Percentiles rank a stretch among this genome's conserved stretches.
Evolutionary conservation across 495 filamentous ascomycete species (phyloP).

Genomic region (Podospora fimiseda): DNA sequence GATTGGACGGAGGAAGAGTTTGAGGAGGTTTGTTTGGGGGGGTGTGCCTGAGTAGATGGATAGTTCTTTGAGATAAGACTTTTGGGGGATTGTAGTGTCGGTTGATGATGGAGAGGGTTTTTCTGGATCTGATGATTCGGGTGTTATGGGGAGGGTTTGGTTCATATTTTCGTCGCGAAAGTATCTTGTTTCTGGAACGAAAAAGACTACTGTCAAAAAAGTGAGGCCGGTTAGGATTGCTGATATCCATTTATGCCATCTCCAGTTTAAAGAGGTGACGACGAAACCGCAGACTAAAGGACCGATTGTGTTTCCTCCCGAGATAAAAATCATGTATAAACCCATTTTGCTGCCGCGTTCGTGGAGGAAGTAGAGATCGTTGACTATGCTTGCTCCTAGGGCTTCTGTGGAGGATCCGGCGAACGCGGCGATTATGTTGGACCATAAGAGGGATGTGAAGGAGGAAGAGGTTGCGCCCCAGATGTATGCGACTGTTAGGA

Average conservation of each 20-base stretch:
- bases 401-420: constrained; percentile 31
- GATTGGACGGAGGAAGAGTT: constrained; percentile 31
- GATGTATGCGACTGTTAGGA: constrained; percentile 30
- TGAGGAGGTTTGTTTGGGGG: constrained; percentile 21
- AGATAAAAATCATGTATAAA: constrained; percentile 35
- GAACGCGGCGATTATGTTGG: constrained; percentile 33
- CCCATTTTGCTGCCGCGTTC: constrained; percentile 38
- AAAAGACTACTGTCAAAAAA: constrained; percentile 30
- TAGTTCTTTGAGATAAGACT: neutral
- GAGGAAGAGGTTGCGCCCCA: constrained; percentile 26
- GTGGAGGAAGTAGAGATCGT: constrained; percentile 39
- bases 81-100: neutral
- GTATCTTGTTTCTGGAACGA: constrained; percentile 37
- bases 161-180: constrained; percentile 21
- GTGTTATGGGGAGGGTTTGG: neutral
- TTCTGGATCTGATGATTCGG: neutral
- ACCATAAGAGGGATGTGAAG: constrained; percentile 29
- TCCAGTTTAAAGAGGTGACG: constrained; percentile 32
- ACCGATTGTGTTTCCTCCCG: constrained; percentile 33
- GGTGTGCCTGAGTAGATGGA: neutral
- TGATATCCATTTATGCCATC: constrained; percentile 34
- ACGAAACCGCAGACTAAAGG: constrained; percentile 37
- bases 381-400: constrained; percentile 33
- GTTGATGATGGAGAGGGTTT: neutral
- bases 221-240: constrained; percentile 27